phyloP scores from a whole-genome alignment of 2,329 filamentous ascomycete genomes.

The Colletotrichum higginsianum region DNA sequence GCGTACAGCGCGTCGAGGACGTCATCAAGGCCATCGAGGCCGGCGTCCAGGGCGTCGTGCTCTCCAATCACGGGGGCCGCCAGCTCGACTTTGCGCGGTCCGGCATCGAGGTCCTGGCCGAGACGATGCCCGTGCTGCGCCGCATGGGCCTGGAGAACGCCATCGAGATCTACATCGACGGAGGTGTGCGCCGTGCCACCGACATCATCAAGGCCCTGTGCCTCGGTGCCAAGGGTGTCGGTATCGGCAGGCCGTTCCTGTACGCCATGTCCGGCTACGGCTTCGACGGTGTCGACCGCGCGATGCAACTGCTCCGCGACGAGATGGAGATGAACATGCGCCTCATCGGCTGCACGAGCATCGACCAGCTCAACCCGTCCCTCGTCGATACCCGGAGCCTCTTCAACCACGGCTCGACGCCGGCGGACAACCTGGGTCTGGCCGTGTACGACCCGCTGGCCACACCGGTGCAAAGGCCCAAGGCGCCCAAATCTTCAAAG shows the following conservation, averaged over 20 bases:
- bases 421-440: constrained; percentile 63
- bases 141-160: constrained; percentile 80
- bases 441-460: constrained; percentile 69
- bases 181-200: constrained; percentile 89
- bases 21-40: constrained; percentile 87
- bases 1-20: constrained; percentile 95
- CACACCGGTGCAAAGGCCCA: constrained; percentile 66
- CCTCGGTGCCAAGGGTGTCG: constrained; percentile 91
- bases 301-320: constrained; percentile 93
- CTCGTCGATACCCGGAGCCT: constrained; percentile 85
- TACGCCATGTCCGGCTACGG: constrained; percentile 98
- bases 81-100: constrained; percentile 94
- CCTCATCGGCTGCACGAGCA: constrained; percentile 82
- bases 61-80: constrained; percentile 95
- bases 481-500: constrained; percentile 58
- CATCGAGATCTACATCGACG: constrained; percentile 92
- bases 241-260: constrained; percentile 94
- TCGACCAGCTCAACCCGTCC: constrained; percentile 85
- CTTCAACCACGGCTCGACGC: constrained; percentile 64
- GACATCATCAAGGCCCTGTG: constrained; percentile 97
- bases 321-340: constrained; percentile 99
- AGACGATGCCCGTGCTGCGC: constrained; percentile 90
- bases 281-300: constrained; percentile 86
- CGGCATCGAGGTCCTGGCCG: constrained; percentile 89
- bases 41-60: constrained; percentile 89